Conservation (phyloP, 768 basidiomycete species). For the Boletellus ananiceps region DNA sequence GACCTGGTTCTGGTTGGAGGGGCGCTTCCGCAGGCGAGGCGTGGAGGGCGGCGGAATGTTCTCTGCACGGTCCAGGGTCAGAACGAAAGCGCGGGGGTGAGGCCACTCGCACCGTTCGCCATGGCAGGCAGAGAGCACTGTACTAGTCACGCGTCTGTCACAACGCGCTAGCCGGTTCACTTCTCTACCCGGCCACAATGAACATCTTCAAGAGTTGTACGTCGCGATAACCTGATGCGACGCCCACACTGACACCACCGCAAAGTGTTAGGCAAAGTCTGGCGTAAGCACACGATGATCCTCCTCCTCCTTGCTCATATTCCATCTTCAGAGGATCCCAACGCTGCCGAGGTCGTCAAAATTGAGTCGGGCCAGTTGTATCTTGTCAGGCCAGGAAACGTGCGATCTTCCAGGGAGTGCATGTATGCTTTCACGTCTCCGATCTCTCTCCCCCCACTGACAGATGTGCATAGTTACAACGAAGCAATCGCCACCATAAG, state of each 20-base stretch:
- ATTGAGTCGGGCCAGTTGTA: conserved; percentile 89
- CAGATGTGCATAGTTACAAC: conserved; percentile 61
- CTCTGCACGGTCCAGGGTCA: conserved; percentile 1
- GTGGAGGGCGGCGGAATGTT: conserved; percentile 4
- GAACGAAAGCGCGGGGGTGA: neutral
- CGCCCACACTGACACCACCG: conserved; percentile 18
- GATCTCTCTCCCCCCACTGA: neutral
- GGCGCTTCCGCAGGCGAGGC: conserved; percentile 13
- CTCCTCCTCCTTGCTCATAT: conserved; percentile 21
- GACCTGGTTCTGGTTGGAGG: conserved; percentile 13
- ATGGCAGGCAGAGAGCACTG: conserved; percentile 4
- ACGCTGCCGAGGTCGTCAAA: conserved; percentile 92
- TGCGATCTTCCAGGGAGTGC: conserved; percentile 93
- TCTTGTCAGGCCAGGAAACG: conserved; percentile 85
- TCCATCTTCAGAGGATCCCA: conserved; percentile 71
- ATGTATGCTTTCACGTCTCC: conserved; percentile 55
- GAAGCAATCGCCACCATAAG: conserved; percentile 95
- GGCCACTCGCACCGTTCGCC: conserved; percentile 11
- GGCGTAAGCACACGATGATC: conserved; percentile 66
- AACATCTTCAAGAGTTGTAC: conserved; percentile 80
- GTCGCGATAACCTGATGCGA: conserved; percentile 29
- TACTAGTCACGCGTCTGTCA: conserved; percentile 27
- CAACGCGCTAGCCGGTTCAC: conserved; percentile 8
- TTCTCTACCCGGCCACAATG: conserved; percentile 44
- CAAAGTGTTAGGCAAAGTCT: conserved; percentile 86